These are phyloP conservation scores for Dictyostelium firmibasis DNA, from an alignment of 78 protist genomes.

Conservation along the genomic window DNA sequence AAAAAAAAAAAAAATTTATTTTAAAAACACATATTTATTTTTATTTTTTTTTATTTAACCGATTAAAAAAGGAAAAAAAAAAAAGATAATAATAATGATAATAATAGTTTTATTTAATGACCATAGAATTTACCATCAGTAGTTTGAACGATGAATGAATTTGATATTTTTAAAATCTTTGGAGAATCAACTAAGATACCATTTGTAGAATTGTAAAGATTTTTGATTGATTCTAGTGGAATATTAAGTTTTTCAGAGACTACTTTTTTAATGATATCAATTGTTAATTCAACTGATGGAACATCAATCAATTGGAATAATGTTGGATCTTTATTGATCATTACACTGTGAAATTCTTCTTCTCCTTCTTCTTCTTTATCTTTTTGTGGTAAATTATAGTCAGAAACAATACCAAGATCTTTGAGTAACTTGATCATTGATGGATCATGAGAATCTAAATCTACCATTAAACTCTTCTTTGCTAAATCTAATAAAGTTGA, in stretches of 20 bases:
- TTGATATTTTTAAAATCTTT: neutral
- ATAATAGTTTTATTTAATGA: neutral
- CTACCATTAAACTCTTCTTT: conserved; percentile 4
- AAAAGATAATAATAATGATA: no score
- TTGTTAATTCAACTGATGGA: neutral
- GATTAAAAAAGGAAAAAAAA: no score
- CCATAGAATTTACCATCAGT: conserved; percentile 24
- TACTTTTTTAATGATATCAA: neutral
- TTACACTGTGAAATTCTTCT: neutral
- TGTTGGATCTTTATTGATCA: neutral
- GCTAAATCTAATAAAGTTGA: conserved; percentile 12
- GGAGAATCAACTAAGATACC: neutral
- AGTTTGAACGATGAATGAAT: neutral
- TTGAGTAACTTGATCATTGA: neutral
- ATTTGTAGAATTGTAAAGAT: neutral
- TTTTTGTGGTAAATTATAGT: neutral
- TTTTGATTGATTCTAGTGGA: neutral
- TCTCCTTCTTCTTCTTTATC: neutral
- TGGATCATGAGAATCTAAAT: conserved; percentile 22
- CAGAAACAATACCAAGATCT: conserved; percentile 22
- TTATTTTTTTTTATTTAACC: no score
- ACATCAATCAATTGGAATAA: neutral
- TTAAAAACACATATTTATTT: no score
- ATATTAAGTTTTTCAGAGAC: conserved; percentile 1
- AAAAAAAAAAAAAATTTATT: no score